Base-by-base conservation (phyloP, 225 moss, liverwort and hornwort genomes). In the Bryum argenteum region DNA sequence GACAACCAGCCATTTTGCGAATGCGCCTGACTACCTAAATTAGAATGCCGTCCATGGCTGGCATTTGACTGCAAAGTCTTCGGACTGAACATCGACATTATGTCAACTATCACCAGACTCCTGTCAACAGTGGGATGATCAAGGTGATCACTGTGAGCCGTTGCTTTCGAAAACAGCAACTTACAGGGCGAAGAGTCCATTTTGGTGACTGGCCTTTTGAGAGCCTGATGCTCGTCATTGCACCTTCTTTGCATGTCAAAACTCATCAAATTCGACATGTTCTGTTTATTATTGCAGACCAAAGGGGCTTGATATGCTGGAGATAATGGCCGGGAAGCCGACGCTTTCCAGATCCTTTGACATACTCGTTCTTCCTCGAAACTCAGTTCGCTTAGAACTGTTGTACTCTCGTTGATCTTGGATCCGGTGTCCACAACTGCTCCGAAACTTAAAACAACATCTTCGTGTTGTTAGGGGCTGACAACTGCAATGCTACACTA, bases 361-460 rank as follows among this genome's bases (percentile, higher is more conserved):
- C 37, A 62, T 54, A 80, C 18, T 60, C 88, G 74, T 67, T 76
- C 84, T 82, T 88, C 88, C 75, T 88, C 88, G 40, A 88, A 88
- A 75, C 84, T 84, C 45, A 66, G 64, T 61, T 84, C 87, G 28
- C 26, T 4, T 26, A 0, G 33, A 33, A 33, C 1, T 33, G 33
- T 54, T 38, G 75, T 73, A 12, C 73, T 42, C 69, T 77, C 84
- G 47, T 88, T 82, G 9, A 82, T 88, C 40, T 66, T 72, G 40
- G 67, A 77, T 67, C 88, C 88, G 73, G 82, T 72, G 48, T 23
- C 67, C 56, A 78, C 16, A 14, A 77, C 79, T 62, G 77, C 84
- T 84, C 76, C 74, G 33, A 33, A 33, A 3, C 33, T 33, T 6
- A 33, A 33, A 33, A 33, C 33, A 33, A 6, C 33, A 33, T 33